Evolutionary conservation across 108 stramenopile species (phyloP), one percentile per base, ranked within the genome.

Genomic region (Cyclotella baltica): DNA sequence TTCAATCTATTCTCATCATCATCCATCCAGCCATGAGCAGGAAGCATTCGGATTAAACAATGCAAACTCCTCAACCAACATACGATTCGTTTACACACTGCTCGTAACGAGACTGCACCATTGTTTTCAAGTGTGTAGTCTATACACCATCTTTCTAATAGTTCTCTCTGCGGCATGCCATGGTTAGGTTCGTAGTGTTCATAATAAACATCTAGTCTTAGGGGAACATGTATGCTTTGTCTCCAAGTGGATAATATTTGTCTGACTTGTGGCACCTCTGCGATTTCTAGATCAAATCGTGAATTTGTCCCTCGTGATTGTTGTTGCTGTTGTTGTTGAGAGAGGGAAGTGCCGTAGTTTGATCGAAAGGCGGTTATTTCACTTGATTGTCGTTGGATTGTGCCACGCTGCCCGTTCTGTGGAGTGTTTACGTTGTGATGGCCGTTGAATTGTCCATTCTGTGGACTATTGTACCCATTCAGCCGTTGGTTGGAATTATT

Each of bases 151-250:
- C 92, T 83, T 73, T 95, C 92, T 69, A 95, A 59, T 27, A 95
- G 69, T 72, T 91, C 94, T 15, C 89, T 71, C 5, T 85, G 80
- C 11, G 67, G 72, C 20, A 31, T 9, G 36, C 27, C 28, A 0
- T 62, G 48, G 2, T 51, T 33, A 31, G 35, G 55, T 29, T 75
- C 70, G 23, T 70, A 31, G 61, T 93, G 84, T 69, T 93, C 88
- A 76, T 88, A 92, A 70, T 89, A 95, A n/a, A 95, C 83, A 70
- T 95, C 94, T 57, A 95, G 72, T 36, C 94, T 83, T n/a, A 95
- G 66, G 4, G 94, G 94, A 37, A 93, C 83, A 67, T 93, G 85
- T 57, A 95, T 65, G 35, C 83, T 56, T 15, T 77, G 70, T 62
- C 83, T 72, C 85, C 85, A 90, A 11, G 75, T 70, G 51, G 84